Base-by-base conservation (phyloP, 176 grass and related monocot genomes). In the Bromus sterilis region DNA sequence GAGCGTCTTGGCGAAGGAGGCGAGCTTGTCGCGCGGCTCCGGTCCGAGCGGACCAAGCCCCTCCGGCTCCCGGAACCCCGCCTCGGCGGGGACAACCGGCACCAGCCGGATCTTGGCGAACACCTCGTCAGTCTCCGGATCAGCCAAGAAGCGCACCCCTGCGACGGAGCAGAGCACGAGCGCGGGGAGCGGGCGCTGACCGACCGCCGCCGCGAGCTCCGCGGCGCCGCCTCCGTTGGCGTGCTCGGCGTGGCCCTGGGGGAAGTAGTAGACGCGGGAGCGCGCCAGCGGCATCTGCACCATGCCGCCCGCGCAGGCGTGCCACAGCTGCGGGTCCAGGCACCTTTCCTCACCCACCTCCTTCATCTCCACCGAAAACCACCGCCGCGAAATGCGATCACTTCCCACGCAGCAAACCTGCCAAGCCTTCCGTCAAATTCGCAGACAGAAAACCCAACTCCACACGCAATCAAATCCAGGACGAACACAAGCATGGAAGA, bases 201-300 rank as follows among this genome's bases (percentile, higher is more conserved):
- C 84, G 1, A 55, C 36, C 28, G 56, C 62, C 69, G 55, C 62
- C 12, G 71, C 84, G 55, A 87, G 76, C 36, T 89, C 87, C 20
- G 72, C 82, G 12, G 29, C 71, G 28, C 34, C 86, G 28, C 51
- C 66, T 74, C 60, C 41, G 44, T 77, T 83, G 64, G 93, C 89
- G 72, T 95, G 96, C 86, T 99, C 96, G 5, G 91, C 89, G 75
- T 99, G 96, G n/a, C 96, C 96, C 89, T 99, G 91, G 28, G 93
- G 89, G 77, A 99, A 95, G 89, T 99, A 99, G 87, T 83, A 99
- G 9, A 99, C 91, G 21, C 70, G 83, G 4, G 93, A 89, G 43
- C 84, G 75, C 61, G 66, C 55, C 21, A 72, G 23, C 23, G 93
- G 93, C 83, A 99, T 91, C 86, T 91, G 97, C 80, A 94, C 91